Percentiles rank a stretch among this genome's conserved stretches.
phyloP scores from a whole-genome alignment of 495 filamentous ascomycete genomes.

The Geopyxis carbonaria region DNA sequence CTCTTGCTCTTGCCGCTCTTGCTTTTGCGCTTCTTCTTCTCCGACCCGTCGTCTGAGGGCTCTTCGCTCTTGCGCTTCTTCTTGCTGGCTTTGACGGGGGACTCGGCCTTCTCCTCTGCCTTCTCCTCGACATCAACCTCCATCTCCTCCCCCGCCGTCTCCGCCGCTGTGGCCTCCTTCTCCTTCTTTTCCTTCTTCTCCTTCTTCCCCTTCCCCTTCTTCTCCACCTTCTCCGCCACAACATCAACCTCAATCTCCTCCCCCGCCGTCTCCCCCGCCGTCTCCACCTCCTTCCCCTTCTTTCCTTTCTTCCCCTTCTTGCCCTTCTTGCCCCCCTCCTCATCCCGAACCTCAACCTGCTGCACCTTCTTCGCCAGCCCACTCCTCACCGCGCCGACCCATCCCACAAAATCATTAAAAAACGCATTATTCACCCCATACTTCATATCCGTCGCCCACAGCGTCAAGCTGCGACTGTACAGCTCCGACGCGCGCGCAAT shows the following conservation, averaged over 20 bases:
- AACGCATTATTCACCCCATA: conserved; percentile 42
- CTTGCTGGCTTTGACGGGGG: background rate
- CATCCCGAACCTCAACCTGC: conserved; percentile 4
- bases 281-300: conserved; percentile 10
- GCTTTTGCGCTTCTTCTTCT: no score
- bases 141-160: conserved; percentile 18
- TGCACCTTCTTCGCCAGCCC: conserved; percentile 22
- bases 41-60: background rate
- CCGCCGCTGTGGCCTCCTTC: conserved; percentile 3
- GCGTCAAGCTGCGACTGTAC: conserved; percentile 40
- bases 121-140: conserved; percentile 19
- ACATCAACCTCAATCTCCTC: conserved; percentile 3
- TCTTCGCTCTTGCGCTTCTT: background rate
- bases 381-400: conserved; percentile 27
- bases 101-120: conserved; percentile 16
- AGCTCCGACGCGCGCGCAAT: conserved; percentile 36
- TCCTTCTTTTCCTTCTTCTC: conserved; percentile 3
- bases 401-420: conserved; percentile 54
- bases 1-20: no score
- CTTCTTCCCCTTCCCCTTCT: conserved; percentile 3
- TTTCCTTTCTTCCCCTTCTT: conserved; percentile 27
- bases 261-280: conserved; percentile 6
- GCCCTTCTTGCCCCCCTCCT: conserved; percentile 23
- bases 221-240: background rate
- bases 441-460: conserved; percentile 38